Percentiles rank a stretch among this genome's conserved stretches.
Conservation (phyloP, 139 green algal species). For the Yamagishiella unicocca region DNA sequence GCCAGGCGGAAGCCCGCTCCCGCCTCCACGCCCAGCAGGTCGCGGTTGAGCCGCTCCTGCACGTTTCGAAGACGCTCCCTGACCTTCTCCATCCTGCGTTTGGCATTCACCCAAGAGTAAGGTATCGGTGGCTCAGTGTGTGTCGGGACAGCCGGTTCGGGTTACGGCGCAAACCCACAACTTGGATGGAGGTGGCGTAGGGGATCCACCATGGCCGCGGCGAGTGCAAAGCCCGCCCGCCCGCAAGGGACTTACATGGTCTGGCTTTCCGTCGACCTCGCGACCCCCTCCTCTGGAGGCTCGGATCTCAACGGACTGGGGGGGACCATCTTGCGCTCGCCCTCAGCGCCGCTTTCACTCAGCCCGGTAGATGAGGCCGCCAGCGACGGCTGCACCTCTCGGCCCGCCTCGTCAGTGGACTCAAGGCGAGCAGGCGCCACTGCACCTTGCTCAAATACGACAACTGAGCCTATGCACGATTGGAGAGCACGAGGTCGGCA, state of each 20-base stretch:
- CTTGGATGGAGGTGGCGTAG: too few relatives aligned
- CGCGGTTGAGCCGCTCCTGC: conserved; percentile 31
- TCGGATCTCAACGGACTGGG: background rate
- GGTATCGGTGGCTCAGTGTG: too few relatives aligned
- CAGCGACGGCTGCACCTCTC: too few relatives aligned
- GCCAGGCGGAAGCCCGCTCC: conserved; percentile 29
- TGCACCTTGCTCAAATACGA: background rate
- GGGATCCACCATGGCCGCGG: too few relatives aligned
- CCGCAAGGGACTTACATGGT: conserved; percentile 2
- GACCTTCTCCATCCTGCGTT: conserved; percentile 40
- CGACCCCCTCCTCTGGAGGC: background rate
- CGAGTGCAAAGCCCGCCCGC: too few relatives aligned
- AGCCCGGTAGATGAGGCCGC: background rate
- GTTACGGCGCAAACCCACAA: too few relatives aligned
- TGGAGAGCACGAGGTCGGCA: too few relatives aligned
- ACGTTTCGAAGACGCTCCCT: conserved; percentile 5
- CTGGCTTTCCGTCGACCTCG: background rate
- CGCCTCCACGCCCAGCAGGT: conserved; percentile 58
- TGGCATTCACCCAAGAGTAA: too few relatives aligned
- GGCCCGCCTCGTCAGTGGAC: background rate
- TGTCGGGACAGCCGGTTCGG: too few relatives aligned
- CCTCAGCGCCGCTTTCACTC: background rate
- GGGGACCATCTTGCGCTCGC: background rate
- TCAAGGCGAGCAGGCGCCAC: background rate
- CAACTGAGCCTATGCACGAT: conserved; percentile 2